These are phyloP conservation scores for Raphidocelis subcapitata DNA, from an alignment of 139 green algal genomes.

Conservation along the genomic window DNA sequence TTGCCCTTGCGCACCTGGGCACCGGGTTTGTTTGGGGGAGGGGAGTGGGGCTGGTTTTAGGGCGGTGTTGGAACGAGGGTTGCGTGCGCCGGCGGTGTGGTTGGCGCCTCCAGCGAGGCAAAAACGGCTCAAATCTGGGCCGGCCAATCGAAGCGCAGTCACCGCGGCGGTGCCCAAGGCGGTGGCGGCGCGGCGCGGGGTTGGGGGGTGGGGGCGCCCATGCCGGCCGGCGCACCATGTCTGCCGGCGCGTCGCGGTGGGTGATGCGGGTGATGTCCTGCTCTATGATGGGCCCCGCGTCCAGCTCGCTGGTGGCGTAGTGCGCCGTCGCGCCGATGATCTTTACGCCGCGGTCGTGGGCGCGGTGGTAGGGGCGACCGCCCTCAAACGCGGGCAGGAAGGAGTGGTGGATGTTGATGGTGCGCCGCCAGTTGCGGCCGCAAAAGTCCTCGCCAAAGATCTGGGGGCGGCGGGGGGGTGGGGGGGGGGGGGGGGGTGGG, in stretches of 20 bases:
- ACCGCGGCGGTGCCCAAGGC: no score
- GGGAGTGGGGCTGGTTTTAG: no score
- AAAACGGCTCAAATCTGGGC: no score
- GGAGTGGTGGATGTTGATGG: constrained; percentile 89
- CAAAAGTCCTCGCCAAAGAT: constrained; percentile 73
- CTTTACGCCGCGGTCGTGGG: constrained; percentile 73
- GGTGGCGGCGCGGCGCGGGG: no score
- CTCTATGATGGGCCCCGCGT: constrained; percentile 61
- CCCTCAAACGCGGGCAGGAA: constrained; percentile 86
- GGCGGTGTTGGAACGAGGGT: no score
- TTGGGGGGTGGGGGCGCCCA: no score
- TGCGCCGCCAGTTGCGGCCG: constrained; percentile 55
- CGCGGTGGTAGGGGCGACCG: constrained; percentile 53
- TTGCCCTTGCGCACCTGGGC: constrained; percentile 41
- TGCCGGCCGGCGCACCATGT: constrained; percentile 58
- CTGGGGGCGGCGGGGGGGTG: constrained; percentile 43
- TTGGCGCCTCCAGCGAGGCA: no score
- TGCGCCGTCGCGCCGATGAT: constrained; percentile 85
- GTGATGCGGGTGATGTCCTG: constrained; percentile 69
- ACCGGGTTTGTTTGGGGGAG: no score
- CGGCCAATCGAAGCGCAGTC: no score
- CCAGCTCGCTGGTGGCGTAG: constrained; percentile 67
- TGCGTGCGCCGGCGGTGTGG: no score
- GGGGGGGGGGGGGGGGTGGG: background rate
- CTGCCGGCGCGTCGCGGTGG: constrained; percentile 57